phyloP scores from a whole-genome alignment of 2,329 filamentous ascomycete species.

The Beauveria sp. region DNA sequence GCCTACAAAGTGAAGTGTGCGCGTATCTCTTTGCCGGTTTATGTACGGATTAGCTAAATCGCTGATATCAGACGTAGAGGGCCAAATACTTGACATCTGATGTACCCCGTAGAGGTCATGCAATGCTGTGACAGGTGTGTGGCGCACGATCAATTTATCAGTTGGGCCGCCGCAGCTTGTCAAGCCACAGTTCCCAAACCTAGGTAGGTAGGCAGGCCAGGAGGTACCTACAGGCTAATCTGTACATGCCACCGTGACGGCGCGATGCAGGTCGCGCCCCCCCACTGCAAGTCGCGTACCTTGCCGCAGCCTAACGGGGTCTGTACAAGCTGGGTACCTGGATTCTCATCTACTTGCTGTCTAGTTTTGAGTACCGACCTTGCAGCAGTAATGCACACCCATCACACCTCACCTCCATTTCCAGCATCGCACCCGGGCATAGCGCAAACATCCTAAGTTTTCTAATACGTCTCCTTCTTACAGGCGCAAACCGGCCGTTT shows the following conservation, averaged over 20 bases:
- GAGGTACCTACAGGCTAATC: neutral
- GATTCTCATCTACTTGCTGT: neutral
- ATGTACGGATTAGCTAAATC: no score
- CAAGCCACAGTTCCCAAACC: neutral
- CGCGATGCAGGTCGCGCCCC: neutral
- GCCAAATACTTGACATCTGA: no score
- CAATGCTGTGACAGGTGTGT: neutral
- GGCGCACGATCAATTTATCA: neutral
- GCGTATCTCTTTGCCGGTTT: no score
- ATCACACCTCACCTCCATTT: constrained; percentile 7
- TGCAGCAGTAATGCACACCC: neutral
- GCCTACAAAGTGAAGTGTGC: no score
- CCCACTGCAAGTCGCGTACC: constrained; percentile 12
- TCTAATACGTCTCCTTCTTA: neutral
- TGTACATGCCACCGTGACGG: neutral
- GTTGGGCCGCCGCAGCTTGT: neutral
- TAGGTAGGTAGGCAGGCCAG: neutral
- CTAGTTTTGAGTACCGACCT: neutral
- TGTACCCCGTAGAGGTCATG: no score
- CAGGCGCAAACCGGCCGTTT: neutral
- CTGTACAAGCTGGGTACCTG: neutral
- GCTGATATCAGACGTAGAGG: no score
- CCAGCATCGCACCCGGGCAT: constrained; percentile 3
- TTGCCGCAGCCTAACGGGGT: constrained; percentile 8
- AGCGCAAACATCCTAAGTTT: neutral